Percentiles rank a stretch among this genome's conserved stretches.
Conservation (phyloP, 176 grass and related monocot species). For the Cymbopogon citratus region DNA sequence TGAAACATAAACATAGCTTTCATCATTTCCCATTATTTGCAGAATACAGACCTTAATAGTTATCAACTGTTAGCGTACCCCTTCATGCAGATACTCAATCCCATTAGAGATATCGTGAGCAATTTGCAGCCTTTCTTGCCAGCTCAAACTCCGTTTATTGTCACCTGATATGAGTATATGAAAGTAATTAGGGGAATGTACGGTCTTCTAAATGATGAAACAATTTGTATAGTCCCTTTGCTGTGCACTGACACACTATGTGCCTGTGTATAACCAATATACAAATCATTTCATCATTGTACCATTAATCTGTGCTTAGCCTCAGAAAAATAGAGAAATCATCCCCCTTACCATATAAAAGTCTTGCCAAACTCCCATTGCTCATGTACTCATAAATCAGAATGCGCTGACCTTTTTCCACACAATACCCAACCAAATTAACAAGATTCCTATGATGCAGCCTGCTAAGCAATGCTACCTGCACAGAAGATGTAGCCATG, state of each 20-base stretch:
- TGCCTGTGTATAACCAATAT: too few species aligned
- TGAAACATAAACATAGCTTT: slow-evolving; percentile 31
- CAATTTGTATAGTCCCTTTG: background rate
- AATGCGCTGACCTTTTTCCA: slow-evolving; percentile 81
- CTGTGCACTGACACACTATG: background rate
- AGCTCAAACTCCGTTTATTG: slow-evolving; percentile 66
- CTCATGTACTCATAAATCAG: slow-evolving; percentile 98
- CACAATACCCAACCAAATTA: slow-evolving; percentile 98
- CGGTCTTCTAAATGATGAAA: background rate
- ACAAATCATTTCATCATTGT: background rate
- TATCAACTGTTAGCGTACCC: slow-evolving; percentile 41
- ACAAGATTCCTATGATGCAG: slow-evolving; percentile 99
- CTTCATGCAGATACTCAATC: slow-evolving; percentile 98
- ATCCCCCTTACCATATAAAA: slow-evolving; percentile 66
- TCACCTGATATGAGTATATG: slow-evolving; percentile 50
- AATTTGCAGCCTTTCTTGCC: slow-evolving; percentile 93
- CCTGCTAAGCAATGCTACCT: slow-evolving; percentile 93
- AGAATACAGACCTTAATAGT: slow-evolving; percentile 14
- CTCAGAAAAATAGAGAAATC: background rate
- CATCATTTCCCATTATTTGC: slow-evolving; percentile 27
- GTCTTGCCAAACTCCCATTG: slow-evolving; percentile 83
- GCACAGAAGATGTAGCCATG: slow-evolving; percentile 14
- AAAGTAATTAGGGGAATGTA: background rate
- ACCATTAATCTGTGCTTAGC: background rate
- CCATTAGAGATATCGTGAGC: slow-evolving; percentile 83